A percentile compares a stretch with the other conserved stretches of the same genome.
Conservation (phyloP, 192 early-diverging fungal species). For the Coemansia sp. region DNA sequence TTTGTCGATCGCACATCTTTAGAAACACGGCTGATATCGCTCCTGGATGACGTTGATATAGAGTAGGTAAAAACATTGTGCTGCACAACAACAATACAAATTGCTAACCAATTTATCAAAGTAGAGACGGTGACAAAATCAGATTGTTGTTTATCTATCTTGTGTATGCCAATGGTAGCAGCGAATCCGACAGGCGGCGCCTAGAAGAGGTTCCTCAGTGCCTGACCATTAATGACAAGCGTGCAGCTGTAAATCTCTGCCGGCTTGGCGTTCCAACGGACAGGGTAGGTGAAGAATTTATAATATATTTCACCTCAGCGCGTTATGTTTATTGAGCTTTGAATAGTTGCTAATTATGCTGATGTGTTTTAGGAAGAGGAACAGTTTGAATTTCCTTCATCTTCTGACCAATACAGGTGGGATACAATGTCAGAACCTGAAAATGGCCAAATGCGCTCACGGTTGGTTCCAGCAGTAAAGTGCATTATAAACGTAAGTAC, state of each 20-base stretch:
- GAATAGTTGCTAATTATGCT: neutral
- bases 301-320: too few species aligned
- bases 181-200: constrained; percentile 35
- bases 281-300: constrained; percentile 16
- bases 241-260: constrained; percentile 33
- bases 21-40: constrained; percentile 37
- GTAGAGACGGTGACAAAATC: constrained; percentile 43
- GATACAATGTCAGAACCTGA: neutral
- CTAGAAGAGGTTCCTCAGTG: constrained; percentile 51
- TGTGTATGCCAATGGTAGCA: constrained; percentile 33
- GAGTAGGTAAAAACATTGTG: constrained; percentile 22
- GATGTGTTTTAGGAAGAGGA: neutral
- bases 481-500: constrained; percentile 25
- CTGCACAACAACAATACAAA: too few species aligned
- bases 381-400: neutral
- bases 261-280: constrained; percentile 39
- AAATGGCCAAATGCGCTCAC: constrained; percentile 16
- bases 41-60: constrained; percentile 35
- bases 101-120: too few species aligned
- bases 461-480: constrained; percentile 40
- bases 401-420: constrained; percentile 2
- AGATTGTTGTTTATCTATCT: constrained; percentile 46
- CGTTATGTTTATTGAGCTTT: too few species aligned
- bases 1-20: constrained; percentile 18
- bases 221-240: constrained; percentile 40